A percentile compares a stretch with the other conserved stretches of the same genome.
Evolutionary conservation across 2,329 filamentous ascomycete genomes (phyloP).

Genomic region (Penicillium verrucosum): DNA sequence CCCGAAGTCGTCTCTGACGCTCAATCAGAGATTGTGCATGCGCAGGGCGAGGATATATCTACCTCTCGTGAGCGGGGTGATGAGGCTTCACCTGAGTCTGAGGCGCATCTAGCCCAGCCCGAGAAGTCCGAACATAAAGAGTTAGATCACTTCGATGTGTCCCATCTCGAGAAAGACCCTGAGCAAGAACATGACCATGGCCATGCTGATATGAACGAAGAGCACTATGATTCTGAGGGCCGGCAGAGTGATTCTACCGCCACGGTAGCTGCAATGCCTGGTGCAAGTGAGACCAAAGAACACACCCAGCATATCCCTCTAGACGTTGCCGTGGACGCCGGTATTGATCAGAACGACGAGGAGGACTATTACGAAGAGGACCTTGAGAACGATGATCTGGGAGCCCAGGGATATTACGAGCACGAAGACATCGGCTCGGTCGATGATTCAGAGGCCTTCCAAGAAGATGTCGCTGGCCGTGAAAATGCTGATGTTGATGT

Average conservation of each 20-base stretch:
- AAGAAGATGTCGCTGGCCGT: slow-evolving; percentile 7
- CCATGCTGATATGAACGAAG: slow-evolving; percentile 13
- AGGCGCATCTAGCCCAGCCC: not conserved
- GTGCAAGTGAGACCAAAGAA: slow-evolving; percentile 13
- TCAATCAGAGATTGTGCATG: not conserved
- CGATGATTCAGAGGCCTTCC: slow-evolving; percentile 8
- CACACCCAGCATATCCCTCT: slow-evolving; percentile 13
- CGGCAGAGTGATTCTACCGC: slow-evolving; percentile 30
- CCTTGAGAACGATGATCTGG: slow-evolving; percentile 14
- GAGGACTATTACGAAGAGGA: slow-evolving; percentile 11
- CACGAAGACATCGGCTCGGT: slow-evolving; percentile 13
- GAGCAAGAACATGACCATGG: slow-evolving; percentile 10
- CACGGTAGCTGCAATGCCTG: slow-evolving; percentile 25
- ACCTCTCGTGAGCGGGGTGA: not conserved
- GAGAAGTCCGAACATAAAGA: slow-evolving; percentile 1
- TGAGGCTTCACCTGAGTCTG: not conserved
- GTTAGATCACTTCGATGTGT: not conserved
- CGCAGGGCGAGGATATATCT: not conserved
- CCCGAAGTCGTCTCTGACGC: not conserved
- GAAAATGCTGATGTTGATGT: slow-evolving; percentile 4
- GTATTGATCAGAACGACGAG: slow-evolving; percentile 36
- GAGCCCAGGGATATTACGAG: slow-evolving; percentile 11
- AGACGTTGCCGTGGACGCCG: slow-evolving; percentile 5
- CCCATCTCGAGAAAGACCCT: slow-evolving; percentile 16
- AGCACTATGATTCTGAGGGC: slow-evolving; percentile 28